Percentiles rank a stretch among this genome's conserved stretches.
Evolutionary conservation across 441 rosid species (phyloP).

Genomic region (Erodium trifolium): DNA sequence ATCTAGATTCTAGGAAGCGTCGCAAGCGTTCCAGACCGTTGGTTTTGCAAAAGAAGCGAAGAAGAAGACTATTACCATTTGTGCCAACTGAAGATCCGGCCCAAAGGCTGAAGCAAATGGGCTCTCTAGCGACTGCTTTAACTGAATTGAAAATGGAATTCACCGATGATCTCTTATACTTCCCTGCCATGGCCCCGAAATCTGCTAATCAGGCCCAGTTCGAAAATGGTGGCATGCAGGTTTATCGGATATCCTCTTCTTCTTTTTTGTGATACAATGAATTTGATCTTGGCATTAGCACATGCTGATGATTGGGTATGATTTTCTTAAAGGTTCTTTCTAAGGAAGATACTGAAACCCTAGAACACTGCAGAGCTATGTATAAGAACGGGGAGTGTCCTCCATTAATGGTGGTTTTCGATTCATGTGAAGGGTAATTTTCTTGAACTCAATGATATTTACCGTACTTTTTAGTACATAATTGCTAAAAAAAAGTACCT

Average conservation of each 20-base stretch:
- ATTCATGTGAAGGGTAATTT: constrained; percentile 77
- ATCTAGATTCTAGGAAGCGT: constrained; percentile 43
- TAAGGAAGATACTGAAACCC: constrained; percentile 64
- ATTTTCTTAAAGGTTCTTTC: constrained; percentile 44
- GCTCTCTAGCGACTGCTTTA: constrained; percentile 69
- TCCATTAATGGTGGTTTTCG: constrained; percentile 67
- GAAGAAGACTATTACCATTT: constrained; percentile 49
- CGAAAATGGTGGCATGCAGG: constrained; percentile 88
- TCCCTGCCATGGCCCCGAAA: constrained; percentile 55
- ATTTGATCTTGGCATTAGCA: background rate
- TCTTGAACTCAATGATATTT: background rate
- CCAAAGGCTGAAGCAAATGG: constrained; percentile 54
- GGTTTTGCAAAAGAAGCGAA: constrained; percentile 64
- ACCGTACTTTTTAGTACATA: too few species aligned
- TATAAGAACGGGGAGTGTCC: constrained; percentile 65
- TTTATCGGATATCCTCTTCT: constrained; percentile 11
- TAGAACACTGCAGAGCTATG: constrained; percentile 68
- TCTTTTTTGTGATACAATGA: too few species aligned
- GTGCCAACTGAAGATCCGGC: constrained; percentile 55
- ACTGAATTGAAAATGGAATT: constrained; percentile 58
- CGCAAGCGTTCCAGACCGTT: constrained; percentile 48
- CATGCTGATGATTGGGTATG: constrained; percentile 13
- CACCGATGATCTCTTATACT: constrained; percentile 50
- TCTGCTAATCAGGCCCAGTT: constrained; percentile 60
- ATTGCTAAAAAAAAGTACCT: too few species aligned